Evolutionary conservation across 1,284 basidiomycete genomes (phyloP), one percentile per base, ranked within the genome.

Genomic region (Cronartium quercuum): DNA sequence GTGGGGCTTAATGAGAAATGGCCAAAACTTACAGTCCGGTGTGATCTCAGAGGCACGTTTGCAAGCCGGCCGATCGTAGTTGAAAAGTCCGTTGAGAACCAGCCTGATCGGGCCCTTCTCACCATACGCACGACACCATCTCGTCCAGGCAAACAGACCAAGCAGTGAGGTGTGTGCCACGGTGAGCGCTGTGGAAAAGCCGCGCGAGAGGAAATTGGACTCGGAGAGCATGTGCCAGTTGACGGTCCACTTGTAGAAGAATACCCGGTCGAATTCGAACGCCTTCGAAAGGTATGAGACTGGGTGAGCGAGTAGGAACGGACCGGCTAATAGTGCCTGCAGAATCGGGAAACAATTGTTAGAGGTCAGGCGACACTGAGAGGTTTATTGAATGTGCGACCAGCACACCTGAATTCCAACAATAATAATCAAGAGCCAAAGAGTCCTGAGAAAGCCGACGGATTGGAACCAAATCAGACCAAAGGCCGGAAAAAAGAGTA

Each of bases 231-330:
- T 91, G 42, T 92, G 86, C 94, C 96, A 98, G 81, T 98, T 98
- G 77, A 98, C 94, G 0, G 95, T 98, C 95, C 95, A 99, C 81
- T 91, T 88, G 83, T 91, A 96, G 44, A 96, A 83, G 83, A 99
- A 99, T 13, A 88, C 86, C 13, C 96, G 88, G 1, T 88, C 88
- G 74, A 99, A 85, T 81, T 98, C 89, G 81, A 96, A 99, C 0
- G 96, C 89, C 9, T 86, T 86, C 12, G 82, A 83, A 51, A 92
- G 79, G 83, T 99, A 99, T 18, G 87, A 84, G 76, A 82, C 78
- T 3, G 86, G 83, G 78, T 90, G 84, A 75, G 86, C 83, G 41
- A 84, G 81, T 51, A 96, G 84, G 84, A 95, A 96, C 1, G 90
- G 88, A 0, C 84, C 80, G 0, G 89, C 91, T 58, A 96, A 82